Evolutionary conservation across 768 basidiomycete species (phyloP).

Genomic region (Cyclocybe aegerita): DNA sequence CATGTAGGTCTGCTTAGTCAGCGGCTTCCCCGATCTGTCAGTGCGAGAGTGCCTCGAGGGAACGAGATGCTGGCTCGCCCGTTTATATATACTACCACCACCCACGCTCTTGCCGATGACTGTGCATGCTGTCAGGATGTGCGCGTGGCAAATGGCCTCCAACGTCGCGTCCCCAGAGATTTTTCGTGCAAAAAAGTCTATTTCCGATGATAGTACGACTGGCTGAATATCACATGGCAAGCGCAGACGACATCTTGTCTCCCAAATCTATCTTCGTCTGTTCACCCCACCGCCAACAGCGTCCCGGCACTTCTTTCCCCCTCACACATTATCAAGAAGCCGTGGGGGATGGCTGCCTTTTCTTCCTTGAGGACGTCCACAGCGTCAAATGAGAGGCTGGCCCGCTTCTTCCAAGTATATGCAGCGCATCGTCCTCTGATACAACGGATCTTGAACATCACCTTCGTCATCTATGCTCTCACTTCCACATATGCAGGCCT

Average conservation of each 20-base stretch:
- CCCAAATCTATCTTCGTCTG: not conserved
- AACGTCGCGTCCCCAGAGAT: too few species aligned
- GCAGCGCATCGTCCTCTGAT: conserved; percentile 63
- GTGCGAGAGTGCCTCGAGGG: not conserved
- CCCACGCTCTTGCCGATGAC: too few species aligned
- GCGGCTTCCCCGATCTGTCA: not conserved
- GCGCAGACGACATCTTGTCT: conserved; percentile 1
- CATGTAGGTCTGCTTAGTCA: conserved; percentile 11
- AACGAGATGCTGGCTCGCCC: too few species aligned
- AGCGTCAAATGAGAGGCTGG: conserved; percentile 35
- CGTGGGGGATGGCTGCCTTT: conserved; percentile 27
- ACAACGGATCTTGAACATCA: conserved; percentile 67
- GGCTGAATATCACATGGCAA: conserved; percentile 10
- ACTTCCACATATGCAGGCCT: conserved; percentile 61
- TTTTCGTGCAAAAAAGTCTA: too few species aligned
- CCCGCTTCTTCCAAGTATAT: conserved; percentile 53
- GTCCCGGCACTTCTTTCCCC: not conserved
- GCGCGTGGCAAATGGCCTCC: too few species aligned
- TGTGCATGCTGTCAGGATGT: too few species aligned
- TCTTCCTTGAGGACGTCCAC: conserved; percentile 31
- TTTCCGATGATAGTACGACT: not conserved
- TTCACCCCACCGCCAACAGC: not conserved
- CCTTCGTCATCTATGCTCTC: conserved; percentile 73
- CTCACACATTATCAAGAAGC: not conserved
- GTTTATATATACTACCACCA: too few species aligned